phyloP scores from a whole-genome alignment of 352 stramenopile species.

The Globisporangium echinulatum region DNA sequence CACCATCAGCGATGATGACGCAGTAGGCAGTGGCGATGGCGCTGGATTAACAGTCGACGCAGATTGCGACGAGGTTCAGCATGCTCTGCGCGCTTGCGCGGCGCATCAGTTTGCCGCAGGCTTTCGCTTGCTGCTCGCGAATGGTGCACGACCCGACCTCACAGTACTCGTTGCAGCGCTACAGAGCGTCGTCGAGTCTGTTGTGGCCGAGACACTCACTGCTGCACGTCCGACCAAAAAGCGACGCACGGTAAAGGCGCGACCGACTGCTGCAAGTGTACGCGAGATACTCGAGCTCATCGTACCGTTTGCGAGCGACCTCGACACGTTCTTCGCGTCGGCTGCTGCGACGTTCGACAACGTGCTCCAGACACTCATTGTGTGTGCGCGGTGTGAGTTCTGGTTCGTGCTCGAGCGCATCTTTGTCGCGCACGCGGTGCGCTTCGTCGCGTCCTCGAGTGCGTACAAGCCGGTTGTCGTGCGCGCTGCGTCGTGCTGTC shows the following conservation, averaged over 20 bases:
- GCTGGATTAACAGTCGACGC: conserved; percentile 33
- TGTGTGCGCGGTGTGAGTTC: conserved; percentile 38
- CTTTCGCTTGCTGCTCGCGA: conserved; percentile 26
- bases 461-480: conserved; percentile 40
- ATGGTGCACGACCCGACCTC: conserved; percentile 27
- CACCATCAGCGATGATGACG: not conserved
- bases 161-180: conserved; percentile 26
- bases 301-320: conserved; percentile 16
- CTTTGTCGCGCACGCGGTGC: conserved; percentile 29
- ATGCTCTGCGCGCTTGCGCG: conserved; percentile 28
- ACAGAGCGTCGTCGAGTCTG: conserved; percentile 18
- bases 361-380: conserved; percentile 34
- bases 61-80: conserved; percentile 37
- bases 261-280: conserved; percentile 8
- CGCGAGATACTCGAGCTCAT: conserved; percentile 25
- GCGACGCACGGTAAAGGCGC: not conserved
- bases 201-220: not conserved
- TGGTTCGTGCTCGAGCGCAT: conserved; percentile 39
- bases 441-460: conserved; percentile 31
- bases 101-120: conserved; percentile 32
- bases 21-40: conserved; percentile 8
- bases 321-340: conserved; percentile 41
- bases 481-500: conserved; percentile 33
- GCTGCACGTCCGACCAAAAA: not conserved
- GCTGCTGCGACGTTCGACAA: conserved; percentile 34